Evolutionary conservation across 306 rosid species (phyloP), one percentile per base, ranked within the genome.

Genomic region (Psophocarpus tetragonolobus): DNA sequence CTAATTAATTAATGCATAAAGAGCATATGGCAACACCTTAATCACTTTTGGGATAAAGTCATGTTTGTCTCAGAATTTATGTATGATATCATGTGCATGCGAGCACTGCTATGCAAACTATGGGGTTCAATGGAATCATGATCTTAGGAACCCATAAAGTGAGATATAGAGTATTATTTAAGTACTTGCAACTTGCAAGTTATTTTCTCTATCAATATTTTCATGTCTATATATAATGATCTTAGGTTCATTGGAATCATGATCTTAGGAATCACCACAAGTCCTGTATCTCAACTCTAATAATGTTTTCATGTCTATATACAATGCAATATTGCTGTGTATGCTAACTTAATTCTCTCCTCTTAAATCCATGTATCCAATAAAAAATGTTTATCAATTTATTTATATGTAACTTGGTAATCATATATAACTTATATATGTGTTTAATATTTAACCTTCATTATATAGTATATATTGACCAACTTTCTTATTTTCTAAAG

Each of bases 71-170:
- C 44, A 30, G 23, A 68, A 27, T 75, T 41, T 64, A 23, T 20
- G 17, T 35, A 30, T 8, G 54, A 62, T 75, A 33, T 10, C 47
- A 32, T 64, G 13, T 38, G 44, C 44, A 38, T 1, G 72, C 29
- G 58, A 45, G 23, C 12, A 10, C 60, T 74, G 33, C 12, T 58
- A 41, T 61, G 62, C 77, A 51, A 56, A 73, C 38, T 73, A 57
- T 24, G 77, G 27, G 18, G 27, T 26, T 41, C 41, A 57, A 58
- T 36, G 39, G 41, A 15, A 47, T 24, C 27, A 6, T 56, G 29
- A 56, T 62, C 42, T 42, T 42, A 13, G 64, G 33, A 21, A 56
- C 3, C 42, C 47, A 50, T 35, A 14, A 27, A 50, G 63, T 32
- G 47, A 10, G 76, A 50, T 32, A n/a, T n/a, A n/a, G n/a, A n/a